These are phyloP conservation scores for Puccinia triticina DNA, from an alignment of 1,284 basidiomycete genomes.

Conservation along the genomic window DNA sequence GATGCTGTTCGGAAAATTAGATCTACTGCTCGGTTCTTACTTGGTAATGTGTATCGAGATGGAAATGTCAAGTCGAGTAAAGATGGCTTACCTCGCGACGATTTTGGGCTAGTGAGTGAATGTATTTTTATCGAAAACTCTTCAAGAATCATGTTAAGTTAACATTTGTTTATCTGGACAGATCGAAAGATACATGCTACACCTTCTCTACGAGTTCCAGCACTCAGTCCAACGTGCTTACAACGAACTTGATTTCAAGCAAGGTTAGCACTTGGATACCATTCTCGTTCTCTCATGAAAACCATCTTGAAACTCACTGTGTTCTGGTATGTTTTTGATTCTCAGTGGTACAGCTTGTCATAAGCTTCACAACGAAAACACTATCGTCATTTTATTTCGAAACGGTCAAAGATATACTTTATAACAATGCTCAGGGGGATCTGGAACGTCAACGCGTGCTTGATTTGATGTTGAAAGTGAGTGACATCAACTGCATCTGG, in stretches of 20 bases:
- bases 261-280: conserved; percentile 65
- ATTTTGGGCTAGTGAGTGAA: conserved; percentile 55
- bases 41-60: conserved; percentile 70
- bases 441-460: conserved; percentile 69
- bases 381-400: conserved; percentile 79
- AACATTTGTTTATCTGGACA: conserved; percentile 64
- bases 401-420: conserved; percentile 85
- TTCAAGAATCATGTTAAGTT: not conserved
- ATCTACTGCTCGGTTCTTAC: conserved; percentile 84
- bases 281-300: not conserved
- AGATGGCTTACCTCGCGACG: not conserved
- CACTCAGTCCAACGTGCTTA: conserved; percentile 71
- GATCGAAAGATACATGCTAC: conserved; percentile 83
- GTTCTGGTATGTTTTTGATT: conserved; percentile 67
- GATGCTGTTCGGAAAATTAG: conserved; percentile 83
- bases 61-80: not conserved
- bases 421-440: conserved; percentile 69
- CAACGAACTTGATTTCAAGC: conserved; percentile 76
- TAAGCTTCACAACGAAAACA: conserved; percentile 62
- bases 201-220: conserved; percentile 77
- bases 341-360: conserved; percentile 63
- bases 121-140: not conserved
- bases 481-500: conserved; percentile 53
- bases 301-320: not conserved
- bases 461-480: conserved; percentile 73